Evolutionary conservation across 495 filamentous ascomycete species (phyloP).

Genomic region (Mytilinidion resinicola): DNA sequence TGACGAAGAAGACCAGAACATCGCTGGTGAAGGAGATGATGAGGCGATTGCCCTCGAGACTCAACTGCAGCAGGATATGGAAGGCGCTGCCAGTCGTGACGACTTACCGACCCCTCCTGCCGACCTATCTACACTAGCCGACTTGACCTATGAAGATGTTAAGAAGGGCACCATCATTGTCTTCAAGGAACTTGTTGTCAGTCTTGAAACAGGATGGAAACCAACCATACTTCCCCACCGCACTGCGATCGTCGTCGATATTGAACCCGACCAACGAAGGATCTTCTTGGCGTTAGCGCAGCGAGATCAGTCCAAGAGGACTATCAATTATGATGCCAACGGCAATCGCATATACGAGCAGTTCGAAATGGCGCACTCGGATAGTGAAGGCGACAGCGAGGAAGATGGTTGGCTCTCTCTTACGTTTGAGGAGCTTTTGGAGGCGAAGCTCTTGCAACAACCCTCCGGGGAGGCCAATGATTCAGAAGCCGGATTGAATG

Average conservation of each 20-base stretch:
- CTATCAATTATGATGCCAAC: conserved; percentile 42
- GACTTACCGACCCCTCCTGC: conserved; percentile 55
- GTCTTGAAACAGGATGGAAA: conserved; percentile 68
- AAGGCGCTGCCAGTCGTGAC: conserved; percentile 17
- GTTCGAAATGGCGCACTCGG: conserved; percentile 60
- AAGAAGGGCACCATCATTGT: conserved; percentile 63
- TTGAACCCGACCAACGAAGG: not conserved
- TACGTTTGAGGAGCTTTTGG: conserved; percentile 51
- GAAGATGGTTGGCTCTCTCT: conserved; percentile 50
- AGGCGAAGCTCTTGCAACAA: conserved; percentile 53
- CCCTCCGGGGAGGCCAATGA: too few species aligned
- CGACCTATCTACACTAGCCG: conserved; percentile 51
- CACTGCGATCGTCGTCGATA: conserved; percentile 57
- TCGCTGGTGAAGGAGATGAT: conserved; percentile 33
- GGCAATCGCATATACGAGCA: conserved; percentile 55
- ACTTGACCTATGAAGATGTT: conserved; percentile 48
- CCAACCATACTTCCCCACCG: conserved; percentile 62
- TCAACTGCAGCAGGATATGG: conserved; percentile 24
- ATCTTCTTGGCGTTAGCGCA: conserved; percentile 54
- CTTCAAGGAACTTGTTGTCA: conserved; percentile 71
- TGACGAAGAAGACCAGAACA: conserved; percentile 27
- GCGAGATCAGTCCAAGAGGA: conserved; percentile 54
- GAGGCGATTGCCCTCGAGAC: conserved; percentile 29
- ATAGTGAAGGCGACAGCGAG: conserved; percentile 46
- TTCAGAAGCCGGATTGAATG: too few species aligned